Evolutionary conservation across 768 basidiomycete species (phyloP), one percentile per base, ranked within the genome.

Genomic region (Boletus barrowsii): DNA sequence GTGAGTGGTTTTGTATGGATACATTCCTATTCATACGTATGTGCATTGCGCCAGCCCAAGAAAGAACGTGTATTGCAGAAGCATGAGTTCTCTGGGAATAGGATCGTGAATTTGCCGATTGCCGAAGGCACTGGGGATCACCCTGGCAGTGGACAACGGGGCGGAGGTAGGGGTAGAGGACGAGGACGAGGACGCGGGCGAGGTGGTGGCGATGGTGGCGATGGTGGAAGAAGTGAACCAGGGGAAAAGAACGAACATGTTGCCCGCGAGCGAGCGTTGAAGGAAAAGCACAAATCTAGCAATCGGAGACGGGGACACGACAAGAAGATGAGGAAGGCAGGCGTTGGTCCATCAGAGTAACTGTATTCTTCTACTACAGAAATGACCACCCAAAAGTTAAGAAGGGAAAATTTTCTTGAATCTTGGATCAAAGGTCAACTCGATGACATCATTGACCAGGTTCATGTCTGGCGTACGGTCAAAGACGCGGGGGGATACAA

Each of bases 261-360:
- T 22, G 73, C 81, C 4, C 76, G 79, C 26, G 86, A 84, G 51
- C 77, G 86, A 42, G 83, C 88, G 2, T 83, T 79, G 75, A 91
- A 88, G 65, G 87, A 88, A 60, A 89, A 83, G 68, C 82, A 87
- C 62, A 91, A 87, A 70, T 93, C 93, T 62, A 85, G 84, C 63
- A 79, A 85, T 56, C 77, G 93, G 32, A 93, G 89, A 69, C 74
- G 89, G 49, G 94, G 91, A 0, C 88, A 91, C 63, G 94, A 94
- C 69, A 89, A 85, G 72, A 97, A 97, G 75, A 85, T 95, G 88
- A 79, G 82, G 10, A 80, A 76, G 54, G 82, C 75, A 52, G 88
- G 83, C 11, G 76, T 59, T 13, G 79, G 75, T 17, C 72, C 73
- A 39, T 62, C 71, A 10, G 37, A 18, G 37, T 18, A 9, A 20